Percentiles rank a stretch among this genome's conserved stretches.
phyloP scores from a whole-genome alignment of 2,329 filamentous ascomycete species.

The Mariannaea sp. region DNA sequence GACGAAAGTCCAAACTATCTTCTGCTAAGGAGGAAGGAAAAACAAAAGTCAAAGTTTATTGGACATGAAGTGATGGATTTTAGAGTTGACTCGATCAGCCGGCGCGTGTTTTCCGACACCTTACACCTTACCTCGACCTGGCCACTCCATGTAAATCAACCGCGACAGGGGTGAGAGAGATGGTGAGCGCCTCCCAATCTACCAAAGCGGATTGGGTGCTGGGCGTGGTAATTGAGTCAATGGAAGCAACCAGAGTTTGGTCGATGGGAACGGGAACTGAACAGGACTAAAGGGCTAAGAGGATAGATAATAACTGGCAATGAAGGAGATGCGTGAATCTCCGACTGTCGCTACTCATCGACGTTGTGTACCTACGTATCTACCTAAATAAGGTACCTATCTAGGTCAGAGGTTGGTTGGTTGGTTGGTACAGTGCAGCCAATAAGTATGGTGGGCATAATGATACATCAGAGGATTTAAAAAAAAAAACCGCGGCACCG shows the following conservation, averaged over 20 bases:
- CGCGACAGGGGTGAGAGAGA: slow-evolving; percentile 15
- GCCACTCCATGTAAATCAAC: slow-evolving; percentile 32
- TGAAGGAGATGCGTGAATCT: slow-evolving; percentile 12
- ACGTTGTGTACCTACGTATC: no score
- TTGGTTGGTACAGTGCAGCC: no score
- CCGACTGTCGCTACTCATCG: slow-evolving; percentile 5
- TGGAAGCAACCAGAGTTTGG: background rate
- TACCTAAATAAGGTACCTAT: no score
- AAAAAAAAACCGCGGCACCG: slow-evolving; percentile 14
- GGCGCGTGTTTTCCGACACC: slow-evolving; percentile 28
- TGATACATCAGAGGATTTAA: slow-evolving; percentile 22
- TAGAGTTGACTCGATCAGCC: slow-evolving; percentile 35
- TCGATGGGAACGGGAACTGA: background rate
- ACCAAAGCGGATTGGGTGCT: slow-evolving; percentile 14
- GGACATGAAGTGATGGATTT: slow-evolving; percentile 16
- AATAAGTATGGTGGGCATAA: slow-evolving; percentile 20
- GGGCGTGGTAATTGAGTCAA: background rate
- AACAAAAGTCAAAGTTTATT: slow-evolving; percentile 18
- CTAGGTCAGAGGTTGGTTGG: no score
- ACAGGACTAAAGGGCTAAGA: background rate
- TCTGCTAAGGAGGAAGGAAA: slow-evolving; percentile 10
- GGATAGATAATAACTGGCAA: background rate
- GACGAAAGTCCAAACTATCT: slow-evolving; percentile 10
- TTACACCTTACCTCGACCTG: no score
- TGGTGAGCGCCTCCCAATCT: slow-evolving; percentile 15